A percentile compares a stretch with the other conserved stretches of the same genome.
These are phyloP conservation scores for Sparassis latifolia DNA, from an alignment of 1,284 basidiomycete genomes.

Conservation along the genomic window DNA sequence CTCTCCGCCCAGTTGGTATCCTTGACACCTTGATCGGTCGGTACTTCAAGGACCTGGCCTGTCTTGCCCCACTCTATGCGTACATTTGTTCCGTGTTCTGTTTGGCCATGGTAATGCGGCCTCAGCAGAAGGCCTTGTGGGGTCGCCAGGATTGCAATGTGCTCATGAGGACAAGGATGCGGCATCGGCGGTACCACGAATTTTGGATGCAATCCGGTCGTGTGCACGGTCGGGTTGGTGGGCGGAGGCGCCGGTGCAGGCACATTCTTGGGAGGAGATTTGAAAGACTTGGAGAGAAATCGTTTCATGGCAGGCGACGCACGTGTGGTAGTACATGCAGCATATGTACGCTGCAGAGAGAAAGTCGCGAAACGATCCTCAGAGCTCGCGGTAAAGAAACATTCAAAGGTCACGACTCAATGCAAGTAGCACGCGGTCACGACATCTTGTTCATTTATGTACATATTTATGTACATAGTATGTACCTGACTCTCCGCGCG, in stretches of 20 bases:
- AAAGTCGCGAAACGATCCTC: neutral
- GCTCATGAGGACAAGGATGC: slow-evolving; percentile 65
- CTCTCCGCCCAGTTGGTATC: slow-evolving; percentile 45
- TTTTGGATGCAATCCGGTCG: slow-evolving; percentile 48
- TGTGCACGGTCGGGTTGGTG: slow-evolving; percentile 17
- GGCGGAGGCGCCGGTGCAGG: slow-evolving; percentile 12
- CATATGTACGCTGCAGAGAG: slow-evolving; percentile 6
- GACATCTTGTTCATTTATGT: neutral
- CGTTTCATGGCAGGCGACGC: slow-evolving; percentile 21
- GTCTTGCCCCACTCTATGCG: slow-evolving; percentile 58
- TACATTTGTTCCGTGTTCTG: slow-evolving; percentile 37
- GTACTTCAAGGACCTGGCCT: slow-evolving; percentile 48
- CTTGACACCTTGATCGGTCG: slow-evolving; percentile 25
- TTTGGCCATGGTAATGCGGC: slow-evolving; percentile 38
- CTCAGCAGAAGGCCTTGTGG: slow-evolving; percentile 58
- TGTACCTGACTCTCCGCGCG: too few species aligned
- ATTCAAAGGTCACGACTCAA: too few species aligned
- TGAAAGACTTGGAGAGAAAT: slow-evolving; percentile 23
- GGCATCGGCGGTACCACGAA: slow-evolving; percentile 58
- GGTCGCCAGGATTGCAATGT: slow-evolving; percentile 53
- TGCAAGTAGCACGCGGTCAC: neutral
- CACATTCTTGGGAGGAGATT: slow-evolving; percentile 7
- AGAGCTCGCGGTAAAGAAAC: too few species aligned
- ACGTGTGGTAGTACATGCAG: neutral
- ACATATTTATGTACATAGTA: too few species aligned